Conservation (phyloP, 306 rosid genomes). For the Dalbergia cochinchinensis region DNA sequence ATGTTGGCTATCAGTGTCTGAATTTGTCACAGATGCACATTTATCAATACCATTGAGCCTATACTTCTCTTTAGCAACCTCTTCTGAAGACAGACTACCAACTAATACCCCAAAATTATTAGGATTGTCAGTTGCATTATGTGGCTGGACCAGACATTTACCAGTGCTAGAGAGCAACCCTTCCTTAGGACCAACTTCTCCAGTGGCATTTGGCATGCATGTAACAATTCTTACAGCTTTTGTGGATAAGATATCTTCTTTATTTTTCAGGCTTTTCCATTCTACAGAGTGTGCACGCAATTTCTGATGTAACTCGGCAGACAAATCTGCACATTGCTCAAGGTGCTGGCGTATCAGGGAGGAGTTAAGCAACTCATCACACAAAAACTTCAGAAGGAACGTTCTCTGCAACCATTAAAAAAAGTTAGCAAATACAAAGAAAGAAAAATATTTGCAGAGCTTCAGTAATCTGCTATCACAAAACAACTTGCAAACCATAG, state of each 20-base stretch:
- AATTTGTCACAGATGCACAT: constrained; percentile 58
- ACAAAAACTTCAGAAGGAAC: constrained; percentile 80
- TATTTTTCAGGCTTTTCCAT: constrained; percentile 86
- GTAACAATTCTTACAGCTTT: constrained; percentile 74
- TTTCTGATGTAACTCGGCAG: constrained; percentile 86
- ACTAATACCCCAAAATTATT: constrained; percentile 49
- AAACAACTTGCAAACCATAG: constrained; percentile 36
- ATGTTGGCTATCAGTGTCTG: constrained; percentile 65
- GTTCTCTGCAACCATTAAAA: constrained; percentile 75
- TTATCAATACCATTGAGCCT: constrained; percentile 62
- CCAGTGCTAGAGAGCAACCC: constrained; percentile 57
- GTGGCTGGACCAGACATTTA: constrained; percentile 54
- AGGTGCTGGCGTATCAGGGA: constrained; percentile 83
- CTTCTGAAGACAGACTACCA: constrained; percentile 60
- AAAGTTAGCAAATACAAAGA: constrained; percentile 38
- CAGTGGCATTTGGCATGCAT: constrained; percentile 46
- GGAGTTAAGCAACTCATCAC: constrained; percentile 92
- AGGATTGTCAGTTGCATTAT: constrained; percentile 52
- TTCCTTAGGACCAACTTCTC: constrained; percentile 66
- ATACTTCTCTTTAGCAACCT: constrained; percentile 57
- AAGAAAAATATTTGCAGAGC: constrained; percentile 11
- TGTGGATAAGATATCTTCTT: constrained; percentile 81
- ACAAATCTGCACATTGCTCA: constrained; percentile 86
- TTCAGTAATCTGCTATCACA: constrained; percentile 20
- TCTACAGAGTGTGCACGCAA: constrained; percentile 75